Conservation (phyloP, 2,329 filamentous ascomycete species). For the Fonsecaea pedrosoi region DNA sequence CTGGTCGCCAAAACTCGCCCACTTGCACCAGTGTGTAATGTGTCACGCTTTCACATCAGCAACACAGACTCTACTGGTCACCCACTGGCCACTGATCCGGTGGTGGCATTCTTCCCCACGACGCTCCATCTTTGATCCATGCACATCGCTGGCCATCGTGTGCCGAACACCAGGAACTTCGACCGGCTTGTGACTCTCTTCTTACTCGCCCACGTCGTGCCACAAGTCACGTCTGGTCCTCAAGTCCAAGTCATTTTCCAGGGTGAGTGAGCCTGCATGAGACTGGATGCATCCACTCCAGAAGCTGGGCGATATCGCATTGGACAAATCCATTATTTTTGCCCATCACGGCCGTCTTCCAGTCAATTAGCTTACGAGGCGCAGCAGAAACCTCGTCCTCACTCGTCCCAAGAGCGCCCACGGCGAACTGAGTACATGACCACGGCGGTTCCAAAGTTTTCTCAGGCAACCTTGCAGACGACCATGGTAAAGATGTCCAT, state of each 20-base stretch:
- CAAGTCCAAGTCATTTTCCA: slow-evolving; percentile 20
- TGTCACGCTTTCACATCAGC: slow-evolving; percentile 30
- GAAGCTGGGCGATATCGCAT: slow-evolving; percentile 1
- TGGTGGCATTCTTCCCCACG: slow-evolving; percentile 16
- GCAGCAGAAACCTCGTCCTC: slow-evolving; percentile 13
- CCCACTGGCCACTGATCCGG: slow-evolving; percentile 1
- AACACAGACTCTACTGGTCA: slow-evolving; percentile 3
- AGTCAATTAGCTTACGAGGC: slow-evolving; percentile 27
- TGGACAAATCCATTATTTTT: slow-evolving; percentile 12
- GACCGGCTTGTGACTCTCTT: slow-evolving; percentile 20
- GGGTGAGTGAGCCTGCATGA: slow-evolving; percentile 25
- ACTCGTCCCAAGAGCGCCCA: slow-evolving; percentile 4
- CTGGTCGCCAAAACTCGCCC: slow-evolving; percentile 12
- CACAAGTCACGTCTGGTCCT: slow-evolving; percentile 22
- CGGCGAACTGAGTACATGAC: slow-evolving; percentile 9
- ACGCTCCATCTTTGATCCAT: slow-evolving; percentile 16
- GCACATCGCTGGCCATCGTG: slow-evolving; percentile 12
- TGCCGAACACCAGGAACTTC: slow-evolving; percentile 20
- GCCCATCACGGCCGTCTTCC: slow-evolving; percentile 4
- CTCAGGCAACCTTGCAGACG: slow-evolving; percentile 14
- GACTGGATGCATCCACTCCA: slow-evolving; percentile 13
- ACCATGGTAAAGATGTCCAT: slow-evolving; percentile 5
- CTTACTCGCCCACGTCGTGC: slow-evolving; percentile 31
- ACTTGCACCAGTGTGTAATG: slow-evolving; percentile 29
- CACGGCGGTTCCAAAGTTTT: not conserved